Base-by-base conservation (phyloP, 2,329 filamentous ascomycete genomes). In the Lasiodiplodia gonubiensis region DNA sequence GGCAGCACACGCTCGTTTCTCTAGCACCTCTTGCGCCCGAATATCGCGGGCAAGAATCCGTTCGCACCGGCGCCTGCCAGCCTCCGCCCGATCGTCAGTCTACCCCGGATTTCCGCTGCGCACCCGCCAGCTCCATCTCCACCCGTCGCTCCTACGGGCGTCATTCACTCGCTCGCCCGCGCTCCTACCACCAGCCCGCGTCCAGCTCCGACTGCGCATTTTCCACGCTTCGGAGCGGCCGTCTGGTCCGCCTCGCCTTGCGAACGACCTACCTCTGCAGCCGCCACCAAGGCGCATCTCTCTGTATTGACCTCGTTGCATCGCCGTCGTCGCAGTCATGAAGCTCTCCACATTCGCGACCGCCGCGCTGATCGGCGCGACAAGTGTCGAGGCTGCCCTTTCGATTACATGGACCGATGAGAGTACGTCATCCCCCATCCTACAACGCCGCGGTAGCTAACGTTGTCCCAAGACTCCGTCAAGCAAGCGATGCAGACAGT, bases 311-410 rank as follows among this genome's bases (percentile, higher is more conserved):
- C 30, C 59, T 14, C 27, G 35, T 23, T 21, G 11, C 27, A 33
- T 25, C 42, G 11, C 11, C 42, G 5, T 39, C 30, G 46, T n/a
- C 27, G 46, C 16, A 48, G 52, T 46, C 37, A 80, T 80, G 78
- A 80, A 76, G 74, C 71, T 79, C 68, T 68, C 70, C 59, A 69
- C 77, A 63, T 71, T 72, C 67, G 77, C 73, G 55, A 72, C 74
- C 53, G 74, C 75, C 70, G 75, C 75, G 52, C 72, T 70, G 54
- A 69, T 78, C 49, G 70, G 78, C 66, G 69, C 75, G 51, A 73
- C 77, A 52, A 70, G 73, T 64, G 74, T 72, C 11, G 71, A 72
- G 35, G 66, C 55, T 42, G 78, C 77, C 11, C 72, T 80, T 51
- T 70, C 75, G 1, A 66, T 80, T 37, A 42, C 51, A 4, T 67